Conservation (phyloP, 1,139 yeast species). For the Blastobotrys aristatus region DNA sequence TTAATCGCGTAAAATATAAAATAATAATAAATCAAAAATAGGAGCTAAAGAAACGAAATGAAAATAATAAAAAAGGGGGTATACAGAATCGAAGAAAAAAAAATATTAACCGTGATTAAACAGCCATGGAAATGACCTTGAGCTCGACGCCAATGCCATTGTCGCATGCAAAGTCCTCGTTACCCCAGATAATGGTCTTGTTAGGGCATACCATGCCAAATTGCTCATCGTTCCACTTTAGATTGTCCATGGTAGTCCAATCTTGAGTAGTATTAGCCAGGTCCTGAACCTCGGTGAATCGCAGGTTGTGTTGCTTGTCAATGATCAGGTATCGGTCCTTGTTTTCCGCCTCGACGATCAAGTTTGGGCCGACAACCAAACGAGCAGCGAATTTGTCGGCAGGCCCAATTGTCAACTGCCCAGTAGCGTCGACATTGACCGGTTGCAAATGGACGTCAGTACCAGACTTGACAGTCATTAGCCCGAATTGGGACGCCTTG, state of each 20-base stretch:
- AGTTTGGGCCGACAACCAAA: slow-evolving; percentile 9
- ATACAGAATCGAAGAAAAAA: no score
- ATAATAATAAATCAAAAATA: no score
- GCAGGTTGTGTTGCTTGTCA: not conserved
- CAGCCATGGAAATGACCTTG: slow-evolving; percentile 5
- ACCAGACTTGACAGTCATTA: slow-evolving; percentile 10
- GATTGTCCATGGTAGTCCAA: slow-evolving; percentile 10
- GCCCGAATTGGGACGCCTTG: slow-evolving; percentile 10
- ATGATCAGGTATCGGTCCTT: not conserved
- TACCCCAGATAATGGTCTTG: slow-evolving; percentile 9
- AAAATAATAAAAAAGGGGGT: no score
- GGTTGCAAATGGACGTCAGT: slow-evolving; percentile 4
- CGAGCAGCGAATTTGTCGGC: slow-evolving; percentile 6
- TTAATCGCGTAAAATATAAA: no score
- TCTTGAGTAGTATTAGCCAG: slow-evolving; percentile 8
- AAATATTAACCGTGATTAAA: no score
- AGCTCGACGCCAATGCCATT: slow-evolving; percentile 13
- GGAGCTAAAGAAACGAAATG: no score
- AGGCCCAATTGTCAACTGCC: slow-evolving; percentile 4
- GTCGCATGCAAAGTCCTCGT: slow-evolving; percentile 3
- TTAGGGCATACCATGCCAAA: slow-evolving; percentile 14
- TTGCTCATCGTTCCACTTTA: slow-evolving; percentile 8
- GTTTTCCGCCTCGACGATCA: slow-evolving; percentile 1
- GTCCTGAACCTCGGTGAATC: not conserved
- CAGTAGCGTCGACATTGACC: slow-evolving; percentile 9